Evolutionary conservation across 352 stramenopile genomes (phyloP).

Genomic region (Phytophthora syringae): DNA sequence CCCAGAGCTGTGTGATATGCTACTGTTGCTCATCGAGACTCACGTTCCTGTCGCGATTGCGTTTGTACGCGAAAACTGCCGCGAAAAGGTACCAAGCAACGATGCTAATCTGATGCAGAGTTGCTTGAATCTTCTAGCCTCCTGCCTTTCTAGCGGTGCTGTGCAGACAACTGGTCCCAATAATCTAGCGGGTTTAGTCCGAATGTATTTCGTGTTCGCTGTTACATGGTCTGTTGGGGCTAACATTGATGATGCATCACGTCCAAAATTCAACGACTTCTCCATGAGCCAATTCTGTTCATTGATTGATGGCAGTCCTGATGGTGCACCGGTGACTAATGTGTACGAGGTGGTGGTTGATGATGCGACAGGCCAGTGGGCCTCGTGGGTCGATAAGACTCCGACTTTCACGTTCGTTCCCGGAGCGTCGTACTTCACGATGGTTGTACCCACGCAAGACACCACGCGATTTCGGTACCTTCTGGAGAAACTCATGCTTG

Average conservation of each 20-base stretch:
- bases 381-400: conserved; percentile 90
- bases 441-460: conserved; percentile 95
- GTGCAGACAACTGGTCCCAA: conserved; percentile 47
- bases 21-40: conserved; percentile 80
- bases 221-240: conserved; percentile 87
- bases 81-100: conserved; percentile 90
- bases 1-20: conserved; percentile 66
- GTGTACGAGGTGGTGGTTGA: conserved; percentile 90
- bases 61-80: conserved; percentile 91
- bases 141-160: conserved; percentile 59
- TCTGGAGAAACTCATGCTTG: conserved; percentile 88
- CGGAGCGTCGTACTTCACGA: conserved; percentile 92
- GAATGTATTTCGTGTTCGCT: conserved; percentile 91
- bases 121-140: conserved; percentile 89
- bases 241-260: conserved; percentile 87
- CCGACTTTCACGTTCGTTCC: conserved; percentile 89
- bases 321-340: conserved; percentile 60
- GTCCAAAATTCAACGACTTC: conserved; percentile 89
- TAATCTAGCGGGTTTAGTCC: conserved; percentile 63
- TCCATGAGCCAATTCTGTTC: conserved; percentile 74
- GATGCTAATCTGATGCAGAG: conserved; percentile 89
- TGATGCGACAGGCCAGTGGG: conserved; percentile 72
- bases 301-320: conserved; percentile 58
- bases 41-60: conserved; percentile 84
- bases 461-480: conserved; percentile 95